Base-by-base conservation (phyloP, 352 stramenopile species). In the Globisporangium polare region DNA sequence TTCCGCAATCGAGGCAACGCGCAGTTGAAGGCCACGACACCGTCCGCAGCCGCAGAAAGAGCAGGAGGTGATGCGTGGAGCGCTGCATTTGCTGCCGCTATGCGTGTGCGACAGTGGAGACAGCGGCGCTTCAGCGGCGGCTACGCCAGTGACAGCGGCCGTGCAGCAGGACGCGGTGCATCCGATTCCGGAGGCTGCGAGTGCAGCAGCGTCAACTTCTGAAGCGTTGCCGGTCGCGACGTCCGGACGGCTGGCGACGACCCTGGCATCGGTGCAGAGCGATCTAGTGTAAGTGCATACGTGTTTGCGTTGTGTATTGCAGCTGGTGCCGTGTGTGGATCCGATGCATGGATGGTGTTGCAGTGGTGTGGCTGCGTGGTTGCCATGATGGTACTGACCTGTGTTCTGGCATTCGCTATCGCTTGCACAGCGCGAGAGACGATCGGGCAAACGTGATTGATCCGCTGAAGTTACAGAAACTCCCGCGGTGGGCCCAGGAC, bases 401-500 rank as follows among this genome's bases (percentile, higher is more conserved):
- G 47, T 52, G 13, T 43, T 33, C 13, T 35, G 33, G 4, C 46
- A 22, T 31, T 45, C 13, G 5, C 8, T 24, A 10, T 35, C 12
- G 33, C 15, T 51, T 15, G 15, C 20, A 29, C 24, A 65, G 59
- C 10, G 42, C 50, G 29, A 46, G 10, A 26, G 51, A 29, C 6
- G 41, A 54, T 10, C 50, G 29, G 3, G 42, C 29, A 22, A 54
- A 41, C 5, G 63, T 68, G 26, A 73, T 83, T 27, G 49, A 78
- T 31, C 65, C 65, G 6, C 60, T 72, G 43, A 67, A 75, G 50
- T 4, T 84, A 18, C 75, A 81, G 22, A 58, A 60, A 43, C 46
- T 92, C 22, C 83, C 80, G 15, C 69, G 67, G 4, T 92, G 83
- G 83, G 77, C 76, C 13, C 73, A 86, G 47, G 65, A 66, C 35